Evolutionary conservation across 768 basidiomycete genomes (phyloP), one percentile per base, ranked within the genome.

Genomic region (Mycena floridula): DNA sequence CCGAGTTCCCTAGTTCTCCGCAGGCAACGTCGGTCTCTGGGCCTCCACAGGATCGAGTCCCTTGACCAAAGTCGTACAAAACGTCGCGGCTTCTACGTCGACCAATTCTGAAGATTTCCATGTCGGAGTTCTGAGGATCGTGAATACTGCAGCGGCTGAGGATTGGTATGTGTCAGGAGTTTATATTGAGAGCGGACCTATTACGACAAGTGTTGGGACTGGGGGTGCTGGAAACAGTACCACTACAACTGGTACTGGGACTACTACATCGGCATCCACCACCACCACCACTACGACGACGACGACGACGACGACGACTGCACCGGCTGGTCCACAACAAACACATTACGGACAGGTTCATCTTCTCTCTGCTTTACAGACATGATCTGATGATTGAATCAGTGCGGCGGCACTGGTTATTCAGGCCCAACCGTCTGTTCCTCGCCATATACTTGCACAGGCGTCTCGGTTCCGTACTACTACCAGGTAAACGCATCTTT

Each of bases 81-180:
- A 74, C 59, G 50, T 72, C 16, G 59, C 69, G 5, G 73, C 74
- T 1, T 69, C 69, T 20, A 70, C 78, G 1, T 77, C 69, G 9
- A 81, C 79, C 41, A 78, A 80, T 61, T 78, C 76, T 16, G 73
- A 62, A 25, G 78, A 79, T 59, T 82, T 68, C 66, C 81, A 81
- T 62, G 63, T 82, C 40, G 79, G 78, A 30, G 76, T 81, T 21
- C 72, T 81, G 26, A 74, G 77, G 46, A 62, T 82, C 48, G 65
- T 72, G 18, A 75, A 72, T 55, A 66, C 58, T 28, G 56, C 66
- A 37, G 57, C 59, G 25, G 58, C 69, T 8, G 79, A 79, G 56
- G 74, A 81, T 52, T 82, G 71, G 70, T 81, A 74, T 60, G 65
- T 77, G 64, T 68, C 72, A 44, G 76, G 78, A 25, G 77, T 82